A percentile compares a stretch with the other conserved stretches of the same genome.
Evolutionary conservation across 2,329 filamentous ascomycete species (phyloP).

Genomic region (Daldinia sp.): DNA sequence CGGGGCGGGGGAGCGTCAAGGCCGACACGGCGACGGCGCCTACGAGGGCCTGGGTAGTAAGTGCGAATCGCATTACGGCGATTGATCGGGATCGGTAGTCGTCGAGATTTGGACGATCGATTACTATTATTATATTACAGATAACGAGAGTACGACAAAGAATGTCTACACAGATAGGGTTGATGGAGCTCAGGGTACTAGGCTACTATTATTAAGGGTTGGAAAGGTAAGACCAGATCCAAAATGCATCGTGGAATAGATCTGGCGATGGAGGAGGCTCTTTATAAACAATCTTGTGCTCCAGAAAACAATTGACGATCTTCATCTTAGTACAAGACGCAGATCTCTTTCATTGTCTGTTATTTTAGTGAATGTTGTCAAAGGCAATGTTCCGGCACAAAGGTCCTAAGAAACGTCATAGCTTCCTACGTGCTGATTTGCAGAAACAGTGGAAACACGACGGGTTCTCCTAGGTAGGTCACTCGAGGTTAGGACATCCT

Average conservation of each 20-base stretch:
- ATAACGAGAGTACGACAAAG: slow-evolving; percentile 14
- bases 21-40: slow-evolving; percentile 43
- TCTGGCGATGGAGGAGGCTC: slow-evolving; percentile 10
- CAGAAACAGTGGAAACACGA: slow-evolving; percentile 23
- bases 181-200: slow-evolving; percentile 23
- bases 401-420: slow-evolving; percentile 34
- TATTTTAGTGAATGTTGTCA: slow-evolving; percentile 21
- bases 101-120: slow-evolving; percentile 4
- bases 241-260: slow-evolving; percentile 15
- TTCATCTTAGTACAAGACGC: slow-evolving; percentile 37
- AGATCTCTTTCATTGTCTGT: slow-evolving; percentile 17
- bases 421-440: slow-evolving; percentile 30
- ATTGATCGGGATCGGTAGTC: slow-evolving; percentile 22
- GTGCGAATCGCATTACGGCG: slow-evolving; percentile 41
- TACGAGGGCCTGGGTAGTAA: slow-evolving; percentile 41
- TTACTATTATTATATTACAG: slow-evolving; percentile 34
- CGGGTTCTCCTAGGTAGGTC: slow-evolving; percentile 15
- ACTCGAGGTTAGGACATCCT: slow-evolving; percentile 23
- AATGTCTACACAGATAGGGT: slow-evolving; percentile 23
- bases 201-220: slow-evolving; percentile 19
- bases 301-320: slow-evolving; percentile 39
- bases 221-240: slow-evolving; percentile 4
- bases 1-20: slow-evolving; percentile 34
- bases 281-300: slow-evolving; percentile 22
- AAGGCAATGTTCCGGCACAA: slow-evolving; percentile 24